Conservation (phyloP, 2,329 filamentous ascomycete species). For the Immersiporthe knoxdaviesiana region DNA sequence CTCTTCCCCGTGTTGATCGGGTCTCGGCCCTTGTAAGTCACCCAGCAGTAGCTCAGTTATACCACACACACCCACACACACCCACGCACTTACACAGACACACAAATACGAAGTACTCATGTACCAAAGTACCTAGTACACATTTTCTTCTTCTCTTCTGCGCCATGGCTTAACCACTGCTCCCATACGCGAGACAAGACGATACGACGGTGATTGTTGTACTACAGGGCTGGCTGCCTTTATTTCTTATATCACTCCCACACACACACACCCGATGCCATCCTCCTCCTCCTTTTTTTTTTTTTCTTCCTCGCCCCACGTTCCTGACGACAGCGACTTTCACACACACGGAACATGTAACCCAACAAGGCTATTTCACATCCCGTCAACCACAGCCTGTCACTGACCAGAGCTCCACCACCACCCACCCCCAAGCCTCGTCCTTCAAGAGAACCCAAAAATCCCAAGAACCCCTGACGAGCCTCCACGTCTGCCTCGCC, state of each 20-base stretch:
- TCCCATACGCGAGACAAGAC: neutral
- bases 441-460: neutral
- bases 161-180: too few relatives aligned
- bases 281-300: neutral
- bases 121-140: neutral
- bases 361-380: neutral
- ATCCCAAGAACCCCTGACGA: slow-evolving; percentile 16
- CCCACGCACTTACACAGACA: too few relatives aligned
- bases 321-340: neutral
- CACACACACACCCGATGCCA: neutral
- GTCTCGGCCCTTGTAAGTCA: slow-evolving; percentile 21
- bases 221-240: neutral
- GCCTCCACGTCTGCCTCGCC: slow-evolving; percentile 15
- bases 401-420: slow-evolving; percentile 16
- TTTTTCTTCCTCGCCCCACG: neutral
- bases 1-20: neutral
- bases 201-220: neutral
- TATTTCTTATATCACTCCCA: slow-evolving; percentile 21
- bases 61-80: too few relatives aligned
- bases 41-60: neutral
- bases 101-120: neutral
- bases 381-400: slow-evolving; percentile 11
- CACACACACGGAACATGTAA: neutral
- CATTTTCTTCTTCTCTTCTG: neutral
- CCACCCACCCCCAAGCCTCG: slow-evolving; percentile 1